Evolutionary conservation across 2,329 filamentous ascomycete species (phyloP).

Genomic region (Pseudopithomyces maydicus): DNA sequence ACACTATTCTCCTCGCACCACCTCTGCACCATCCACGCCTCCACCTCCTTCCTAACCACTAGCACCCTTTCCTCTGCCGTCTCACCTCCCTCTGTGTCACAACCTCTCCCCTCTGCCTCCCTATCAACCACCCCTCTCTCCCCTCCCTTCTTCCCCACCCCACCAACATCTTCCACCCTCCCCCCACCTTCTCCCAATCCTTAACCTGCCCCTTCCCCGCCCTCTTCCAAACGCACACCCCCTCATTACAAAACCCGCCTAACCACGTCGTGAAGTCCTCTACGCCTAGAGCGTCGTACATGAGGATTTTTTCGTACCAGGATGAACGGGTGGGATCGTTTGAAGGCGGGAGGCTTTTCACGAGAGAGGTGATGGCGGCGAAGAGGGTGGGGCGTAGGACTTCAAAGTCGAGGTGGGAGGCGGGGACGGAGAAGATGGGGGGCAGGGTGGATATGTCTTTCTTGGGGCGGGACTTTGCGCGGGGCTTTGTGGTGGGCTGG

Average conservation of each 20-base stretch:
- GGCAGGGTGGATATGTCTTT: neutral
- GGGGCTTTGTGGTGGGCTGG: no score
- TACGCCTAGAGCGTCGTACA: constrained; percentile 88
- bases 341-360: constrained; percentile 51
- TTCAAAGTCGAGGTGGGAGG: constrained; percentile 34
- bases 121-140: constrained; percentile 7
- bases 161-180: constrained; percentile 10
- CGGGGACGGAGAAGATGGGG: constrained; percentile 21
- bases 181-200: constrained; percentile 30
- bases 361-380: constrained; percentile 53
- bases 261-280: constrained; percentile 86
- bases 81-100: no score
- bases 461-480: no score
- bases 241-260: constrained; percentile 55
- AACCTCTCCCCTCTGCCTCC: no score
- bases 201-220: constrained; percentile 39
- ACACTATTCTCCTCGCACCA: constrained; percentile 91
- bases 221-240: constrained; percentile 25
- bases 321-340: constrained; percentile 55
- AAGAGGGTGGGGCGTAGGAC: constrained; percentile 48
- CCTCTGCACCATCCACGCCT: constrained; percentile 69
- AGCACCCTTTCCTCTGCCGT: constrained; percentile 25
- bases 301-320: constrained; percentile 91
- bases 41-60: constrained; percentile 34
- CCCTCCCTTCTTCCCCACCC: neutral